Base-by-base conservation (phyloP, 345 rosid species). In the Bruguiera sexangula region DNA sequence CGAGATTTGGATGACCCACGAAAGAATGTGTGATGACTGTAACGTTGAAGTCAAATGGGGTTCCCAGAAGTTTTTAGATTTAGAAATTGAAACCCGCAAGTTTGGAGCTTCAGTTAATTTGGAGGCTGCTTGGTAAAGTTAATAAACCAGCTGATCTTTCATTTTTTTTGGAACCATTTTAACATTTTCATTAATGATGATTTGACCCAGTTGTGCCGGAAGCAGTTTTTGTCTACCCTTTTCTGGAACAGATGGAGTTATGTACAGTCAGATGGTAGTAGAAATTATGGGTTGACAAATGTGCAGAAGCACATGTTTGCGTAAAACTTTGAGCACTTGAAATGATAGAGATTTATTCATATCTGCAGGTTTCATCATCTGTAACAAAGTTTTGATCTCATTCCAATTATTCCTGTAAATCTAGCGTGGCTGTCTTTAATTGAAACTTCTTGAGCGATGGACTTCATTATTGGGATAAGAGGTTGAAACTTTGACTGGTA, bases 31-130 rank as follows among this genome's bases (percentile, higher is more conserved):
- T 22, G 22, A n/a, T 55, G 22, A 21, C 13, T 24, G 18, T 24
- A 18, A 21, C 16, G 16, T 55, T 55, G 60, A 55, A 55, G 60
- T 56, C 29, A 6, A 56, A 56, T 22, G 60, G 11, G 26, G 19
- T 27, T 56, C 30, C 2, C 15, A 6, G 18, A 56, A 56, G 6
- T 22, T 22, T 24, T 56, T 21, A 10, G 26, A 56, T 56, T 24
- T 56, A 22, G 18, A 9, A 15, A 22, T 56, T 24, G 29, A 56
- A 22, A n/a, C 30, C 30, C 60, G 6, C 15, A 22, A 13, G 5
- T 22, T 55, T 55, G 59, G 59, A 55, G 76, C 26, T 46, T 39
- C 48, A 10, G 48, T 39, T 11, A 39, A 39, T 70, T 63, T 46
- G 18, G 16, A 5, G 53, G 52, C 6, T 69, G 50, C 22, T 26